Base-by-base conservation (phyloP, 371 early-diverging fungal genomes). In the Coemansia sp. region DNA sequence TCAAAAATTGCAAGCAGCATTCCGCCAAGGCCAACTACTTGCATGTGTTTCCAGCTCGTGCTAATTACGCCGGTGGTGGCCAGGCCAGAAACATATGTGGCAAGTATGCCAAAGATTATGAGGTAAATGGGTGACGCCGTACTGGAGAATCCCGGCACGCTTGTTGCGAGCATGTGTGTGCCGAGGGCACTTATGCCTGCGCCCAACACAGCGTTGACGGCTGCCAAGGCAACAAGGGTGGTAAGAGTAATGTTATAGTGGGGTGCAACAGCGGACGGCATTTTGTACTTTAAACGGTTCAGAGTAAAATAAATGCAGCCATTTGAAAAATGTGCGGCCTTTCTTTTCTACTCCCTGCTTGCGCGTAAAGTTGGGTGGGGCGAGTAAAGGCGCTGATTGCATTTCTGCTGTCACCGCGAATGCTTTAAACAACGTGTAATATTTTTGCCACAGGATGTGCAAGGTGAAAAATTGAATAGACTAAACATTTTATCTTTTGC, bases 61-160 rank as follows among this genome's bases (percentile, higher is more conserved):
- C 52, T 63, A 1, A 62, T n/a, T 3, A 73, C 37, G 4, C 80
- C 80, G 24, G 64, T 61, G 42, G 66, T 67, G 13, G 80, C 82
- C 11, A 79, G 13, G 37, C 61, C 29, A 4, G 80, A 71, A 3
- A 63, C 52, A 27, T 70, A 60, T 4, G 71, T 45, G 0, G 68
- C 62, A 1, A 72, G 14, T 0, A 68, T 53, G 10, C 83, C 83
- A 21, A 76, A 29, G 0, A 72, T 69, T 16, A 83, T 52, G 59
- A 77, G 59, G 22, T 70, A 21, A 3, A 73, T 24, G 7, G 77
- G 65, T 0, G 72, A 40, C 3, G 5, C 21, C n/a, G 26, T 13
- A 54, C 63, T 59, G 21, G 57, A n/a, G 18, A 64, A 66, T 37
- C 51, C 60, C 2, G 27, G 37, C 0, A 24, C 21, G 5, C 37